phyloP scores from a whole-genome alignment of 176 grass and related monocot genomes.

The Alloteropsis semialata region DNA sequence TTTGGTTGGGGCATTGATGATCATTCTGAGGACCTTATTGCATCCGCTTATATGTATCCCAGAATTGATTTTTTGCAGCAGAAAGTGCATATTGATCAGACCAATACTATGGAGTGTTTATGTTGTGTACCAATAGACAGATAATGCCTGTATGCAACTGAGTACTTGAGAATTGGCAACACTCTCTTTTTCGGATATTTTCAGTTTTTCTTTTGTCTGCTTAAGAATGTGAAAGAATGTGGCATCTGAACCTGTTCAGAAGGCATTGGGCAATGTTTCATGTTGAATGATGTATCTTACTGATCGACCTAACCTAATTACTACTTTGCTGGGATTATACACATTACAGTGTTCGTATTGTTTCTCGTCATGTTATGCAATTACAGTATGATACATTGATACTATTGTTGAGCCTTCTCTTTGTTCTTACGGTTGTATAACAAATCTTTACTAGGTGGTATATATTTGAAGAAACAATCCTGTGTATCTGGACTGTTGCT shows the following conservation, averaged over 20 bases:
- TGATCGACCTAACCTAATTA: background rate
- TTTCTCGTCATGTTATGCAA: background rate
- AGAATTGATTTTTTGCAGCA: background rate
- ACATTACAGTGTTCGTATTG: background rate
- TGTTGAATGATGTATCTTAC: background rate
- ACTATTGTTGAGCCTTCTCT: background rate
- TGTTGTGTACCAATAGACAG: background rate
- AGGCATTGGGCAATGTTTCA: background rate
- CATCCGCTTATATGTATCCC: background rate
- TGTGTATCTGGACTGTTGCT: slow-evolving; percentile 68
- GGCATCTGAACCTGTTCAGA: background rate
- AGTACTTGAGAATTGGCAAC: background rate
- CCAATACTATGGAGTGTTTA: background rate
- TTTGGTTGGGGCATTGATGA: slow-evolving; percentile 17
- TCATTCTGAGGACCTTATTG: slow-evolving; percentile 15
- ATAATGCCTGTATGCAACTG: background rate
- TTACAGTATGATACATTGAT: slow-evolving; percentile 3
- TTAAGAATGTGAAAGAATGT: background rate
- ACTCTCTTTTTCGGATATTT: background rate
- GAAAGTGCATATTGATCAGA: slow-evolving; percentile 11
- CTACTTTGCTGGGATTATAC: background rate
- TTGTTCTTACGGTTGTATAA: slow-evolving; percentile 28
- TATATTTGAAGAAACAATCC: slow-evolving; percentile 75
- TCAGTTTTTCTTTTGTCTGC: background rate
- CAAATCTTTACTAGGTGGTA: slow-evolving; percentile 68